Conservation (phyloP, 768 basidiomycete genomes). For the Punctularia strigosozonata region DNA sequence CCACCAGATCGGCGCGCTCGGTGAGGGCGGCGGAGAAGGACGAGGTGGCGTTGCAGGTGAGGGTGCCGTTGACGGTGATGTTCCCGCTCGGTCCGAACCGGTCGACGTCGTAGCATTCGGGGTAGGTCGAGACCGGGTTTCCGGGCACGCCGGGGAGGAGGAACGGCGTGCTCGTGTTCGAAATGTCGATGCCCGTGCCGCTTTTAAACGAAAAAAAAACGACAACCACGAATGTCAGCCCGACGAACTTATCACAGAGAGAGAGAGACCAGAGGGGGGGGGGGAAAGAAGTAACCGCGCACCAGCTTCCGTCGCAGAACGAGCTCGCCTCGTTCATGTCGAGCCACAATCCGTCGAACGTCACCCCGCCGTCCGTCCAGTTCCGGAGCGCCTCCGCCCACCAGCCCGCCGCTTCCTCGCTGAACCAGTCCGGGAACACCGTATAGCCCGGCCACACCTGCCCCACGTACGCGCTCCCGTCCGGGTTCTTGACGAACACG, state of each 20-base stretch:
- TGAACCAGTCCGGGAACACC: slow-evolving; percentile 56
- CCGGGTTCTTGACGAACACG: slow-evolving; percentile 65
- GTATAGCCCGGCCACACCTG: slow-evolving; percentile 74
- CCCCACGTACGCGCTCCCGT: slow-evolving; percentile 61
- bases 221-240: background rate
- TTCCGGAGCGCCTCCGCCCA: slow-evolving; percentile 52
- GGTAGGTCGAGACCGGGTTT: slow-evolving; percentile 42
- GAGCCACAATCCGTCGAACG: slow-evolving; percentile 58
- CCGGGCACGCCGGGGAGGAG: slow-evolving; percentile 47
- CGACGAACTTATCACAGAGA: slow-evolving; percentile 5
- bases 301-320: slow-evolving; percentile 55
- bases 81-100: slow-evolving; percentile 59
- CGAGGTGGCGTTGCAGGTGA: slow-evolving; percentile 39
- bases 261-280: too few species aligned
- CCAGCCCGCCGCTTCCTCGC: slow-evolving; percentile 35
- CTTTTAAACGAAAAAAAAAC: slow-evolving; percentile 17
- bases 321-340: slow-evolving; percentile 62
- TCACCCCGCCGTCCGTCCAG: slow-evolving; percentile 40
- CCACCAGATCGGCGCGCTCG: too few species aligned
- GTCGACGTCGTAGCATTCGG: slow-evolving; percentile 43
- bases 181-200: slow-evolving; percentile 44
- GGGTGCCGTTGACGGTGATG: slow-evolving; percentile 55
- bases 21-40: too few species aligned
- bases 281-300: too few species aligned
- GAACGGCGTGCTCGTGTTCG: slow-evolving; percentile 42